Evolutionary conservation across 2,329 filamentous ascomycete genomes (phyloP).

Genomic region (Xylogone sp.): DNA sequence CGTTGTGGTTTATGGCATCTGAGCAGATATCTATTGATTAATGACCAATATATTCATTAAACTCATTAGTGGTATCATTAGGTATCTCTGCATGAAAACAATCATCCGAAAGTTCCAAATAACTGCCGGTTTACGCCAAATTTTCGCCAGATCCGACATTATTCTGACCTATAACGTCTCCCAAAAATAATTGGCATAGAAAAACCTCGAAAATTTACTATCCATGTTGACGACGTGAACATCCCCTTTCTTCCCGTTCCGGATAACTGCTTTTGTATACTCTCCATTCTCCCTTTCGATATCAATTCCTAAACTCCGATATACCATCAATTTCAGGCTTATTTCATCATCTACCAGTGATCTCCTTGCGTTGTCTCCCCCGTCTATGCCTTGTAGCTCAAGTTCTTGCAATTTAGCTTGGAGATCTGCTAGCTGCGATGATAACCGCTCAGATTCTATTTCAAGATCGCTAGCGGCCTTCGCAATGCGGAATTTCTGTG

Average conservation of each 20-base stretch:
- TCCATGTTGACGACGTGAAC: conserved; percentile 95
- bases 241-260: conserved; percentile 83
- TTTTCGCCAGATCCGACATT: not conserved
- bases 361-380: conserved; percentile 39
- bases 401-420: conserved; percentile 74
- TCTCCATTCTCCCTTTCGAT: conserved; percentile 73
- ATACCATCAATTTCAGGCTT: conserved; percentile 79
- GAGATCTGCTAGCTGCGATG: conserved; percentile 72
- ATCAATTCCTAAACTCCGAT: conserved; percentile 86
- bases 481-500: conserved; percentile 90
- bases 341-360: conserved; percentile 59
- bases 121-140: no score
- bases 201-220: conserved; percentile 83
- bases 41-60: no score
- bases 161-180: conserved; percentile 62
- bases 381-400: conserved; percentile 84
- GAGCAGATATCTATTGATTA: no score
- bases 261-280: conserved; percentile 80
- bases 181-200: conserved; percentile 97
- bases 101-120: no score
- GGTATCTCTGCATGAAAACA: not conserved
- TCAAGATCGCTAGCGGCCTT: conserved; percentile 86
- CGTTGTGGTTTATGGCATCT: not conserved
- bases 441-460: conserved; percentile 90
- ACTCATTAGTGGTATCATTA: not conserved